Evolutionary conservation across 768 basidiomycete species (phyloP).

Genomic region (Agrocybe chaxingu): DNA sequence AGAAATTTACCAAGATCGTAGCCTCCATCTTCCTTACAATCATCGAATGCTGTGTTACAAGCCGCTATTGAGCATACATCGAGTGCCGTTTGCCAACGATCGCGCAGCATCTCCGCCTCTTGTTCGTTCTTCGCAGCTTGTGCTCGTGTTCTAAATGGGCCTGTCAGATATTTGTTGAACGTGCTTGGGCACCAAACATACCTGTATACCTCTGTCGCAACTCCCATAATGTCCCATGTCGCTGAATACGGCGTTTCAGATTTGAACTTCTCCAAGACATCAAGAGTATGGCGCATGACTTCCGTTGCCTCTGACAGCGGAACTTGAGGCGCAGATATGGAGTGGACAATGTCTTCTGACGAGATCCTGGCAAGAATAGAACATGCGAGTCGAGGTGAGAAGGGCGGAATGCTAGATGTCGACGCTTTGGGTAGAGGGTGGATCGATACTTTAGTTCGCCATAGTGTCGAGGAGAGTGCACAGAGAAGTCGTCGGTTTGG

Average conservation of each 20-base stretch:
- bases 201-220: conserved; percentile 50
- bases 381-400: conserved; percentile 24
- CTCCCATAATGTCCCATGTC: conserved; percentile 39
- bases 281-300: conserved; percentile 43
- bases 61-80: conserved; percentile 65
- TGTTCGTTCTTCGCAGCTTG: conserved; percentile 19
- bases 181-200: conserved; percentile 19
- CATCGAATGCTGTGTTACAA: conserved; percentile 61
- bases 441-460: conserved; percentile 34
- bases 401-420: conserved; percentile 9
- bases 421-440: conserved; percentile 40
- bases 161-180: no score
- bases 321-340: conserved; percentile 41
- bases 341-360: conserved; percentile 59
- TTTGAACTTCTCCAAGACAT: conserved; percentile 36
- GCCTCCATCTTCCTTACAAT: conserved; percentile 55
- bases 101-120: conserved; percentile 38
- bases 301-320: conserved; percentile 41
- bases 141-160: conserved; percentile 5
- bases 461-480: conserved; percentile 44
- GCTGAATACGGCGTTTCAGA: conserved; percentile 31
- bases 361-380: conserved; percentile 51
- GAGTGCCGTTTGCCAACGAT: conserved; percentile 59
- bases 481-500: conserved; percentile 59
- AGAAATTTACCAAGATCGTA: conserved; percentile 58